Evolutionary conservation across 495 filamentous ascomycete genomes (phyloP).

Genomic region (Tuber magnatum): DNA sequence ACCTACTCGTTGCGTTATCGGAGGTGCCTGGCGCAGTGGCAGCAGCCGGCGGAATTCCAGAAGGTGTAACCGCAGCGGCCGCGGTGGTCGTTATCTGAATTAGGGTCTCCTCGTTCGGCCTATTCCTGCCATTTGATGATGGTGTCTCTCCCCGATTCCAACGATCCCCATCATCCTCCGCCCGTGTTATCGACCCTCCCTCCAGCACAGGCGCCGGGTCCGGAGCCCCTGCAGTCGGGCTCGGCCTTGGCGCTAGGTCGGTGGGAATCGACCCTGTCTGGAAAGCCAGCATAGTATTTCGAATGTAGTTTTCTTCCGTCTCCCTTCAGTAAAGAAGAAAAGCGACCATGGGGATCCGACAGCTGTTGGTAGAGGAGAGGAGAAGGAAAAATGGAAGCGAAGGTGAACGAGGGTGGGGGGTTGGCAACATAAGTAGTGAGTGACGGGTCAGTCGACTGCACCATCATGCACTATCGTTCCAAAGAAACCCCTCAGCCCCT

Average conservation of each 20-base stretch:
- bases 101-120: neutral
- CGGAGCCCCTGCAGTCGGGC: neutral
- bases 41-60: neutral
- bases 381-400: neutral
- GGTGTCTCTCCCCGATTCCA: neutral
- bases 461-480: neutral
- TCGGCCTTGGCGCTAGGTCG: neutral
- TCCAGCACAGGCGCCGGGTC: neutral
- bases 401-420: neutral
- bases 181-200: neutral
- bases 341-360: neutral
- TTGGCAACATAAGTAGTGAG: neutral
- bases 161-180: neutral
- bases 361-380: neutral
- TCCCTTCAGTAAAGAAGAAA: neutral
- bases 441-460: neutral
- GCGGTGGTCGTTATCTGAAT: neutral
- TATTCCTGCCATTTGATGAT: neutral
- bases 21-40: neutral
- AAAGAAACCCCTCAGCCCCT: neutral
- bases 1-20: neutral
- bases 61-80: neutral
- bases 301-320: neutral
- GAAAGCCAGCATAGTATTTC: neutral
- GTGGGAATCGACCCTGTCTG: neutral